Conservation (phyloP, 768 basidiomycete genomes). For the Cystobasidium ongulense region DNA sequence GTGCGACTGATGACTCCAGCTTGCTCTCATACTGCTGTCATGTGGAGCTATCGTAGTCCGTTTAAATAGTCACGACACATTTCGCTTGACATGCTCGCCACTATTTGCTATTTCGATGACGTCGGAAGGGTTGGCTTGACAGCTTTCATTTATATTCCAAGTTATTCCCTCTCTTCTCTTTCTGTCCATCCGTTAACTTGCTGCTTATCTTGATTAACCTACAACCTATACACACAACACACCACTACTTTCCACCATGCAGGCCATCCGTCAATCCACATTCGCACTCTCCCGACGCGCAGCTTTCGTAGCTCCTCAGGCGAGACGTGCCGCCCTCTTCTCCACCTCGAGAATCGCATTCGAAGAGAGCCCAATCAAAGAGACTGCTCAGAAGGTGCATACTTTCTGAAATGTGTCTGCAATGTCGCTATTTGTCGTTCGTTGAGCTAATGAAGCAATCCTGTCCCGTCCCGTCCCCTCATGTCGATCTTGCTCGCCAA, state of each 20-base stretch:
- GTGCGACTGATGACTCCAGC: no score
- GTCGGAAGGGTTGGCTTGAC: no score
- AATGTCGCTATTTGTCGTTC: no score
- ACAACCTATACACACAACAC: background rate
- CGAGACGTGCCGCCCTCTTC: background rate
- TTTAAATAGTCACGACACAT: no score
- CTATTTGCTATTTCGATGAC: no score
- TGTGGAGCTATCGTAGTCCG: no score
- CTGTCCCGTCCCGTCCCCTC: background rate
- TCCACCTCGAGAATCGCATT: background rate
- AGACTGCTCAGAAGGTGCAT: constrained; percentile 8
- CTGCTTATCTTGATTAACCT: background rate
- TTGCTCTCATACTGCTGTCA: no score
- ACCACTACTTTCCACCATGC: background rate
- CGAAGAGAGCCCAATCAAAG: constrained; percentile 14
- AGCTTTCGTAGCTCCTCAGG: background rate
- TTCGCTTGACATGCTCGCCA: no score
- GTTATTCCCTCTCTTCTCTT: no score
- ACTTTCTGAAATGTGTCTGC: background rate
- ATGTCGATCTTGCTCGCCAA: background rate
- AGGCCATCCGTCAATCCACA: constrained; percentile 20
- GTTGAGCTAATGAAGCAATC: no score
- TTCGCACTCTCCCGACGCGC: background rate
- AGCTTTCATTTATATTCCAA: no score
- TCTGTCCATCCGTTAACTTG: background rate